Evolutionary conservation across 1,284 basidiomycete genomes (phyloP).

Genomic region (Psilocybe mexicana): DNA sequence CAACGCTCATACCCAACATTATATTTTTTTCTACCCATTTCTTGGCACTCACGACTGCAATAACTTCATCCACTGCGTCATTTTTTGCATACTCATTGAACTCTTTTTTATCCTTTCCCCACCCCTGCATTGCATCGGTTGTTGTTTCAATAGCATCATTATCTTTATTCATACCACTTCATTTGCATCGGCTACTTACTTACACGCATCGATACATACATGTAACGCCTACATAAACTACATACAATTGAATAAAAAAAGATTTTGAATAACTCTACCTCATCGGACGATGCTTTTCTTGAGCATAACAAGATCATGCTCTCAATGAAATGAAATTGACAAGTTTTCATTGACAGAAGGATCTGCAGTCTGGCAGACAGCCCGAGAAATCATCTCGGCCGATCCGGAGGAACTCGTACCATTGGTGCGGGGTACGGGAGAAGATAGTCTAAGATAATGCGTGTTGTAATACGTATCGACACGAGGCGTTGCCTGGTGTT

Average conservation of each 20-base stretch:
- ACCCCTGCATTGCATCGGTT: slow-evolving; percentile 17
- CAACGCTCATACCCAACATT: slow-evolving; percentile 15
- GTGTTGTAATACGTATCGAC: too few relatives aligned
- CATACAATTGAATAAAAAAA: slow-evolving; percentile 13
- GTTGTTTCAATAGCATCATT: slow-evolving; percentile 13
- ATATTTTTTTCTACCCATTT: slow-evolving; percentile 9
- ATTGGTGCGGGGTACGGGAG: too few relatives aligned
- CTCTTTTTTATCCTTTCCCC: slow-evolving; percentile 1
- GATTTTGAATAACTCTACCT: background rate
- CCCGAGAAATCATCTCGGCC: too few relatives aligned
- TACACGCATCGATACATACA: slow-evolving; percentile 7
- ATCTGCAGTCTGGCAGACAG: too few relatives aligned
- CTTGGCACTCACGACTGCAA: slow-evolving; percentile 9
- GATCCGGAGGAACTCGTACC: too few relatives aligned
- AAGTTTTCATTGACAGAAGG: too few relatives aligned
- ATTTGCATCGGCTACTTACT: slow-evolving; percentile 14
- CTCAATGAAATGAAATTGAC: too few relatives aligned
- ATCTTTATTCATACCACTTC: slow-evolving; percentile 15
- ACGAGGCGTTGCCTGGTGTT: too few relatives aligned
- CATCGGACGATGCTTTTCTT: background rate
- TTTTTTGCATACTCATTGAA: slow-evolving; percentile 23
- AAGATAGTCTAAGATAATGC: too few relatives aligned
- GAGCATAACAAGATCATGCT: too few relatives aligned
- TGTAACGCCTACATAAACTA: slow-evolving; percentile 1
- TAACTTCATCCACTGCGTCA: slow-evolving; percentile 13